Conservation (phyloP, 495 filamentous ascomycete genomes). For the Tuber microsphaerosporum region DNA sequence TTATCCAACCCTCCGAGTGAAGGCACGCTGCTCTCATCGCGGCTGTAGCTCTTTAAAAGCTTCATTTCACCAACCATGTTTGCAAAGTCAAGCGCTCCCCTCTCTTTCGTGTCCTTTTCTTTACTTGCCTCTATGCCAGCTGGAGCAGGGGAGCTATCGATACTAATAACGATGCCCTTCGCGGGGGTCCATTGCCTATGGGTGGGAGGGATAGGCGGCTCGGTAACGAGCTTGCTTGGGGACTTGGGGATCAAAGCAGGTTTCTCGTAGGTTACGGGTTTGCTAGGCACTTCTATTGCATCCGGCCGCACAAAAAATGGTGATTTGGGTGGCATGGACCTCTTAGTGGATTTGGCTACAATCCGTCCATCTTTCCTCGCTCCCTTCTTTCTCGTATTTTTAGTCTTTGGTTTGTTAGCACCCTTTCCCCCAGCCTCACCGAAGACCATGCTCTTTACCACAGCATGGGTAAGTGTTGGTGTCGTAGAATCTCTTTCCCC, state of each 20-base stretch:
- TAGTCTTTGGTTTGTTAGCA: constrained; percentile 5
- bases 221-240: constrained; percentile 7
- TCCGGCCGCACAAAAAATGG: constrained; percentile 17
- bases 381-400: constrained; percentile 11
- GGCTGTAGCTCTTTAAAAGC: neutral
- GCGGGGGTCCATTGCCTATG: constrained; percentile 34
- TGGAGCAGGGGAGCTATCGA: constrained; percentile 12
- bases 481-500: neutral
- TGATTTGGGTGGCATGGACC: constrained; percentile 13
- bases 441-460: neutral
- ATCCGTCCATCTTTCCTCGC: constrained; percentile 18
- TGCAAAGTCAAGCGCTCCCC: constrained; percentile 10
- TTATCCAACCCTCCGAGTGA: neutral
- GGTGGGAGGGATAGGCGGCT: constrained; percentile 14
- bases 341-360: constrained; percentile 25
- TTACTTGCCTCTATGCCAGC: constrained; percentile 8
- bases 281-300: neutral
- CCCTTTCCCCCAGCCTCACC: neutral
- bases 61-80: constrained; percentile 24
- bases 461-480: neutral
- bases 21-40: constrained; percentile 6
- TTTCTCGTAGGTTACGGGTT: constrained; percentile 1
- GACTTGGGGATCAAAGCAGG: constrained; percentile 5
- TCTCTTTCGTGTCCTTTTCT: constrained; percentile 4
- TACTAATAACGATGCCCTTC: constrained; percentile 13